Evolutionary conservation across 768 basidiomycete species (phyloP).

Genomic region (Galerina marginata): DNA sequence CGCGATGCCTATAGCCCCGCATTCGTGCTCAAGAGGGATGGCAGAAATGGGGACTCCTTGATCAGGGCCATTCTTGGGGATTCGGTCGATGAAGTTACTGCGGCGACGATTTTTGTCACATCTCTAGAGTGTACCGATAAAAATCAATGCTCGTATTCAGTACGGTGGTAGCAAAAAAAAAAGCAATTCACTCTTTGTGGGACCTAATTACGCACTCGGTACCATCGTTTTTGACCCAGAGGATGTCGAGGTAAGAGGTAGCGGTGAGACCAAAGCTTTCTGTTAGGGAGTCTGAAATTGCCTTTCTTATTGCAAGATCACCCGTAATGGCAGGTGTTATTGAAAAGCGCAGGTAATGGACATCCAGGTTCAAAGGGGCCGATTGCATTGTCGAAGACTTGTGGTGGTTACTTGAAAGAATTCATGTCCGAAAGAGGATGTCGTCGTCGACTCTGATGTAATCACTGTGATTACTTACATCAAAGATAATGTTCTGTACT

Average conservation of each 20-base stretch:
- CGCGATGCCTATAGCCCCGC: constrained; percentile 1
- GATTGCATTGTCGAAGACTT: constrained; percentile 23
- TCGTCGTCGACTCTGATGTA: not conserved
- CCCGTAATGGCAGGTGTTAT: constrained; percentile 45
- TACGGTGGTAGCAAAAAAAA: not conserved
- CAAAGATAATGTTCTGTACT: too few species aligned
- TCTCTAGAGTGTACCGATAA: constrained; percentile 15
- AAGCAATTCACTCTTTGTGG: constrained; percentile 37
- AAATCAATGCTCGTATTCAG: not conserved
- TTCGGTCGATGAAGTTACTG: constrained; percentile 23
- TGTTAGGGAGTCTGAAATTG: constrained; percentile 57
- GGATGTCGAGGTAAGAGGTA: constrained; percentile 61
- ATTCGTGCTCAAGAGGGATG: constrained; percentile 35
- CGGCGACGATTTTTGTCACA: constrained; percentile 19
- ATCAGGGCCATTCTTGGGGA: constrained; percentile 39
- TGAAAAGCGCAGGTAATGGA: constrained; percentile 55
- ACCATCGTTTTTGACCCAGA: constrained; percentile 54
- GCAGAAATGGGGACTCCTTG: constrained; percentile 47
- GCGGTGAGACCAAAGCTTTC: constrained; percentile 61
- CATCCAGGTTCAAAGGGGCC: constrained; percentile 25
- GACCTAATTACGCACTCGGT: constrained; percentile 47
- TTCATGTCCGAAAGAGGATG: not conserved
- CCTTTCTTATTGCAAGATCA: constrained; percentile 53
- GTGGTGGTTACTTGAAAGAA: too few species aligned
- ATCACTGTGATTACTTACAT: not conserved